Base-by-base conservation (phyloP, 306 rosid genomes). In the Erythrophleum fordii region DNA sequence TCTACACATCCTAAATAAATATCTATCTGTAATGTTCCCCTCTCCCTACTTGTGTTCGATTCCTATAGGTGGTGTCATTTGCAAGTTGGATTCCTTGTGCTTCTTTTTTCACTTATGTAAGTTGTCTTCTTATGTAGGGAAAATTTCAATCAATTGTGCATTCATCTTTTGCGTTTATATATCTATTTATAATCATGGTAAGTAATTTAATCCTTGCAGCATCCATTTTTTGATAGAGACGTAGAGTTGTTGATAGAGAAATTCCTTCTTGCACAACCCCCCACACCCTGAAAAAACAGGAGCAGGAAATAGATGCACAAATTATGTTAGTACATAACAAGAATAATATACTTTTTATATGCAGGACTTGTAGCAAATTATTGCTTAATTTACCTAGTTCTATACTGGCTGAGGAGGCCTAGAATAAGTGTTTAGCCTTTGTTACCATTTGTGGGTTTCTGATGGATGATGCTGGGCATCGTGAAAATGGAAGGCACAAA, bases 381-480 rank as follows among this genome's bases (percentile, higher is more conserved):
- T 23, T 74, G 83, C 64, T 83, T 42, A 80, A 75, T 81, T 60
- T 53, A 74, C 58, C 59, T 18, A 79, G 81, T 52, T 42, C 71
- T 72, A 10, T 53, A 74, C 22, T 73, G 69, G 58, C 42, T 61
- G 82, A 39, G 80, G 82, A 85, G 61, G 79, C 69, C 59, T 56
- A 42, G 56, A 68, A 52, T 55, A 44, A 12, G 49, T 51, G 48
- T 53, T 61, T 70, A 46, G 85, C 69, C 76, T 64, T 85, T 80
- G 78, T 75, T 75, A 35, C 77, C 34, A 46, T 71, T 85, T 59
- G 67, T 75, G 78, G 45, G 68, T 82, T 82, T 81, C 83, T 75
- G 80, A 96, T 96, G 99, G 99, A 96, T 78, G 98, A 96, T 58
- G 85, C 90, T 35, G 97, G 94, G 78, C 97, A 91, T 76, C 92